Percentiles rank a stretch among this genome's conserved stretches.
Conservation (phyloP, 108 stramenopile genomes). For the Discostella stelligeroides region DNA sequence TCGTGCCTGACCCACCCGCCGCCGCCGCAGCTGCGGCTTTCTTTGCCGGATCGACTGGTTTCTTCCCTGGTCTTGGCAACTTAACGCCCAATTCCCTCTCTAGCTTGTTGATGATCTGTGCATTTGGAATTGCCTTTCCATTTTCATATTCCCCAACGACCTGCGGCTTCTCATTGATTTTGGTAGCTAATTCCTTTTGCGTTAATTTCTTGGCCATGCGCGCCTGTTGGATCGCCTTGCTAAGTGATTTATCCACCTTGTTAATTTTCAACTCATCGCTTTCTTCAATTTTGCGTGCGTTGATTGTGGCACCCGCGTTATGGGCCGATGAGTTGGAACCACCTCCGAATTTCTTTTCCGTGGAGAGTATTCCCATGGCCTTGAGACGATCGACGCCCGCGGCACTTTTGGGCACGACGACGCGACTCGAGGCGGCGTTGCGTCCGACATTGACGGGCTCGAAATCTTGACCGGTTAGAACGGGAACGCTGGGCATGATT, state of each 20-base stretch:
- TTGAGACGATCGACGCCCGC: constrained; percentile 55
- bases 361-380: constrained; percentile 61
- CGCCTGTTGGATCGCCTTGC: constrained; percentile 95
- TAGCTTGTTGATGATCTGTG: constrained; percentile 91
- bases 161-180: constrained; percentile 97
- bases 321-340: constrained; percentile 93
- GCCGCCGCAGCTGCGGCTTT: constrained; percentile 46
- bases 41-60: constrained; percentile 44
- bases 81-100: constrained; percentile 90
- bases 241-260: constrained; percentile 87
- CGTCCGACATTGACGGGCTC: constrained; percentile 81
- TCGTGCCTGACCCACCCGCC: constrained; percentile 47
- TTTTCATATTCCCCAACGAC: constrained; percentile 96
- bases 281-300: constrained; percentile 92
- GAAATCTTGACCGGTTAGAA: constrained; percentile 82
- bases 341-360: constrained; percentile 65
- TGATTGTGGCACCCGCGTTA: constrained; percentile 63
- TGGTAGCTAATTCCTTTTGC: constrained; percentile 95
- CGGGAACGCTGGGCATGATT: constrained; percentile 53
- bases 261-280: constrained; percentile 89
- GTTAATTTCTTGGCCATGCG: constrained; percentile 97
- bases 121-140: constrained; percentile 97
- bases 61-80: constrained; percentile 75
- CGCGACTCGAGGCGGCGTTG: constrained; percentile 30
- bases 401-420: constrained; percentile 61